Evolutionary conservation across 2,329 filamentous ascomycete genomes (phyloP), one percentile per base, ranked within the genome.

Genomic region (Stemphylium lycopersici): DNA sequence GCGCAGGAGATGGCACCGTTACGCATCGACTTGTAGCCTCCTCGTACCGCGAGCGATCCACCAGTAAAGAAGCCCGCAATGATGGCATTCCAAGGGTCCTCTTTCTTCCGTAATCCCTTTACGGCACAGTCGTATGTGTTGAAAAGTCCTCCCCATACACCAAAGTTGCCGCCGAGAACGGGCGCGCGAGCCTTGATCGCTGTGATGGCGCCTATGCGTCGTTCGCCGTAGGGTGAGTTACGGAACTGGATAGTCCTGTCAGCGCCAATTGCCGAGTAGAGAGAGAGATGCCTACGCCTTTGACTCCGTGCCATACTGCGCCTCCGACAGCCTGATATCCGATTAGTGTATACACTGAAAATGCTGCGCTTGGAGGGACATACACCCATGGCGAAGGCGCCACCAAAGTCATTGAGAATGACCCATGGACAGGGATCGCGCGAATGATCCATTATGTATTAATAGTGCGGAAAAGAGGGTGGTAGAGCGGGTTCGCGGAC

Each of bases 401-500:
- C 95, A 61, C 95, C 95, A 76, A 98, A 98, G 81, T 99, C 95
- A 79, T 93, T 96, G 66, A 98, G 84, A 63, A 95, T 90, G 72
- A 98, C 93, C 88, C 89, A 98, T 52, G 95, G 95, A 80, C 95
- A 98, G 60, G 95, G 95, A 79, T 98, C 95, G 81, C 95, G 86
- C 62, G 90, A 90, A 83, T 98, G 95, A 87, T 99, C 93, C 90
- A 96, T 95, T 50, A 37, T 72, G 56, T 42, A 55, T 47, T 52
- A 53, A 15, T 11, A 16, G 16, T 34, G 39, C 32, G 13, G 29
- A 41, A 16, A 20, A 13, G 26, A 38, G 8, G 31, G 50, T 10
- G 29, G 24, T 29, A 40, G 40, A 36, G 29, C 43, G 33, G 26
- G 20, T 37, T 34, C 10, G 48, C 16, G 22, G 42, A 16, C n/a